phyloP scores from a whole-genome alignment of 495 filamentous ascomycete species.

The Geoglossum glabrum region DNA sequence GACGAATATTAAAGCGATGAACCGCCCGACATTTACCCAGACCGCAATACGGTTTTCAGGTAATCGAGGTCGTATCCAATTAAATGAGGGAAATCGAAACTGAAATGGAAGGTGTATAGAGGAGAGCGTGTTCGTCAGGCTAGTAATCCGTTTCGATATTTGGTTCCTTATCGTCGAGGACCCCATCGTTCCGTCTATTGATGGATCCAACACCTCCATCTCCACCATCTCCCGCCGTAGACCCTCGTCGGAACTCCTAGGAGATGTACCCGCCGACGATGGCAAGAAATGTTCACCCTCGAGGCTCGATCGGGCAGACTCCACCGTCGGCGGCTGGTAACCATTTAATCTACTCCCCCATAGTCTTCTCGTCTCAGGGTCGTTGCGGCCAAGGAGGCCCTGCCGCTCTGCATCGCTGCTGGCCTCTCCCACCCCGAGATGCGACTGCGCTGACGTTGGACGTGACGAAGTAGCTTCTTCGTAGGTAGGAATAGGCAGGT shows the following conservation, averaged over 20 bases:
- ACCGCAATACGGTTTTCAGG: slow-evolving; percentile 7
- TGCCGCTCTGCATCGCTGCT: slow-evolving; percentile 43
- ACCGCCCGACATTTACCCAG: slow-evolving; percentile 26
- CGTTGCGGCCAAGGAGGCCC: slow-evolving; percentile 24
- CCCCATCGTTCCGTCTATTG: slow-evolving; percentile 18
- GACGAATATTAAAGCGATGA: slow-evolving; percentile 56
- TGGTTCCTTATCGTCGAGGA: slow-evolving; percentile 23
- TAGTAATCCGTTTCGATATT: slow-evolving; percentile 35
- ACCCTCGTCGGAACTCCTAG: slow-evolving; percentile 23
- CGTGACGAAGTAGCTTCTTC: slow-evolving; percentile 63
- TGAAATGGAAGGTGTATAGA: slow-evolving; percentile 34
- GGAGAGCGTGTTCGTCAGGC: slow-evolving; percentile 32
- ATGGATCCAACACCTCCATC: slow-evolving; percentile 51
- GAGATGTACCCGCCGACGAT: slow-evolving; percentile 18
- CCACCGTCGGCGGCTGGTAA: slow-evolving; percentile 59
- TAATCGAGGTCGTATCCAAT: slow-evolving; percentile 10
- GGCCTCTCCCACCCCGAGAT: slow-evolving; percentile 31
- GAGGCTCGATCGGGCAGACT: slow-evolving; percentile 42
- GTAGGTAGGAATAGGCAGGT: slow-evolving; percentile 79
- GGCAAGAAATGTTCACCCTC: slow-evolving; percentile 27
- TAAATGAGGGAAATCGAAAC: slow-evolving; percentile 23
- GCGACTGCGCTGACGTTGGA: slow-evolving; percentile 40
- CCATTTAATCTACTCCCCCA: slow-evolving; percentile 19
- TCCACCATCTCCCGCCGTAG: slow-evolving; percentile 68
- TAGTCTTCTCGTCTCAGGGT: background rate